These are phyloP conservation scores for Centaurea solstitialis DNA, from an alignment of 129 eudicot genomes.

Conservation along the genomic window DNA sequence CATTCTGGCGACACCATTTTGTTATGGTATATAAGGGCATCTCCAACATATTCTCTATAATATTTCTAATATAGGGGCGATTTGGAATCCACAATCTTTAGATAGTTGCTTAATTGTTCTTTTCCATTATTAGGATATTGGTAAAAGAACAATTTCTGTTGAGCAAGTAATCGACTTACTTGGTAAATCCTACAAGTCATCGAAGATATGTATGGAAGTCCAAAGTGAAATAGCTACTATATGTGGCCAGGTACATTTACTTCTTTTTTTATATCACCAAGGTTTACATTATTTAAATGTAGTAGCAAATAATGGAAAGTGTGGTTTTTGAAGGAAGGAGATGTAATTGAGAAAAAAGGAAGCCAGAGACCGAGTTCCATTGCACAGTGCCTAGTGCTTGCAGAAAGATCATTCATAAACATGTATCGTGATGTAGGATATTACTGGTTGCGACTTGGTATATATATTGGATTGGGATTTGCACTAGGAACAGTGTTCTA, in stretches of 20 bases:
- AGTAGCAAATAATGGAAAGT: not conserved
- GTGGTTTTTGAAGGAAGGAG: slow-evolving; percentile 31
- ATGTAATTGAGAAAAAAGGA: slow-evolving; percentile 31
- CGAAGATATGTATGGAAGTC: not conserved
- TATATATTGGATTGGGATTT: slow-evolving; percentile 51
- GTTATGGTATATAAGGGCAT: too few relatives aligned
- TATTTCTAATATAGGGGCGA: not conserved
- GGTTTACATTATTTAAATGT: not conserved
- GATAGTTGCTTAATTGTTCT: not conserved
- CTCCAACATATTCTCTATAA: too few relatives aligned
- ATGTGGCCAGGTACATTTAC: slow-evolving; percentile 12
- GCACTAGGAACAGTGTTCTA: slow-evolving; percentile 61
- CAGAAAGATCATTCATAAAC: slow-evolving; percentile 56
- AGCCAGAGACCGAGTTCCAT: slow-evolving; percentile 36
- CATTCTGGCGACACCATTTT: too few relatives aligned
- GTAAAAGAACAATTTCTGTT: not conserved
- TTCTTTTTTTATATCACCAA: not conserved
- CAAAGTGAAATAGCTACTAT: slow-evolving; percentile 8
- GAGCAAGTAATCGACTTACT: slow-evolving; percentile 15
- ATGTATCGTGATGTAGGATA: slow-evolving; percentile 79
- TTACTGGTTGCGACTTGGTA: slow-evolving; percentile 72
- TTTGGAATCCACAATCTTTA: not conserved
- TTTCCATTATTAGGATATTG: slow-evolving; percentile 6
- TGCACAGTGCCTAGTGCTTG: slow-evolving; percentile 50
- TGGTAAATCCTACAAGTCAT: slow-evolving; percentile 24